These are phyloP conservation scores for Abrus precatorius DNA, from an alignment of 306 rosid genomes.

Conservation along the genomic window DNA sequence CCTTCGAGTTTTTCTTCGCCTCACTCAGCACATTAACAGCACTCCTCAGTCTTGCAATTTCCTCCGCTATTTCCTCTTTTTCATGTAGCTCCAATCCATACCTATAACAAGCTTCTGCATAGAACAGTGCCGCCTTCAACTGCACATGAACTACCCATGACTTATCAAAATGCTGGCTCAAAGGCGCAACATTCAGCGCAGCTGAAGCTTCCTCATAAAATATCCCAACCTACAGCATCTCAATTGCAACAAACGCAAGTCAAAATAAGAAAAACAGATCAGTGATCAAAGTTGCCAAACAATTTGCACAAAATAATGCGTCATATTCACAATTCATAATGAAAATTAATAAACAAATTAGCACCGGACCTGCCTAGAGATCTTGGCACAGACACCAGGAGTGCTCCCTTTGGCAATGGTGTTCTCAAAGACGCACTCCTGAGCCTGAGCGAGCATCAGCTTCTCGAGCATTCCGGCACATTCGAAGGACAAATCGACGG, in stretches of 20 bases:
- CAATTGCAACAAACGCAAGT: constrained; percentile 28
- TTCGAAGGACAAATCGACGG: constrained; percentile 84
- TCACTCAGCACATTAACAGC: constrained; percentile 71
- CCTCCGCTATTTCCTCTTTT: constrained; percentile 94
- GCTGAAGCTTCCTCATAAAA: constrained; percentile 97
- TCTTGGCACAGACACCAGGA: constrained; percentile 96
- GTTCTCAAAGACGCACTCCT: constrained; percentile 95
- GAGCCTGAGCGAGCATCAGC: constrained; percentile 98
- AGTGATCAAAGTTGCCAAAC: not conserved
- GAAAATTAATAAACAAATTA: not conserved
- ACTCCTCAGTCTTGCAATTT: constrained; percentile 81
- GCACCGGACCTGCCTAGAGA: constrained; percentile 86
- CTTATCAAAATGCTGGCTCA: constrained; percentile 89
- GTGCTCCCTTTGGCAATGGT: constrained; percentile 94
- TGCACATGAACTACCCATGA: constrained; percentile 91
- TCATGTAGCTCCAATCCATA: constrained; percentile 85
- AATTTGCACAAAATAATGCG: not conserved
- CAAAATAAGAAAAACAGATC: constrained; percentile 24
- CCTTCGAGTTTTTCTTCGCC: constrained; percentile 76
- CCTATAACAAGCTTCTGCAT: constrained; percentile 88
- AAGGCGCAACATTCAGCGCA: constrained; percentile 74
- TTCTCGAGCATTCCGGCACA: constrained; percentile 94
- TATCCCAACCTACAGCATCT: constrained; percentile 77
- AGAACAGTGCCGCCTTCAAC: constrained; percentile 81
- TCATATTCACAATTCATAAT: not conserved